These are phyloP conservation scores for Allium fistulosum DNA, from an alignment of 106 monocot genomes.

Conservation along the genomic window DNA sequence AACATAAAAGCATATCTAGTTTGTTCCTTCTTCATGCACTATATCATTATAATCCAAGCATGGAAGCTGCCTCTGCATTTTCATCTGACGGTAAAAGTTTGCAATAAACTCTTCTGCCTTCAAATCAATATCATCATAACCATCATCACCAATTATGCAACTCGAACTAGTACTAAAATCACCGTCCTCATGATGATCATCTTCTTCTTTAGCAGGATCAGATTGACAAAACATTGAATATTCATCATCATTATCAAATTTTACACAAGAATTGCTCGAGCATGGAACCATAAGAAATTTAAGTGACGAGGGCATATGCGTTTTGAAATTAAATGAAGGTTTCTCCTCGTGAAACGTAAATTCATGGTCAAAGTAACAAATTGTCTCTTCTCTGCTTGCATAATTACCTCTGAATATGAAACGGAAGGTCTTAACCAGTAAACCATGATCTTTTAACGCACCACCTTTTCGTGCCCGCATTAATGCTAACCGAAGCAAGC, in stretches of 20 bases:
- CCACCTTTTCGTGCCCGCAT: constrained; percentile 30
- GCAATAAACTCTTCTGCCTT: constrained; percentile 20
- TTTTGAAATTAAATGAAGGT: constrained; percentile 40
- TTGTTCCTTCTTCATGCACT: background rate
- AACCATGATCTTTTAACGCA: constrained; percentile 11
- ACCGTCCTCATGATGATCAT: background rate
- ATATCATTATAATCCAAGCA: constrained; percentile 20
- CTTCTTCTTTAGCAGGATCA: background rate
- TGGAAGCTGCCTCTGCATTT: constrained; percentile 15
- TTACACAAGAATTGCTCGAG: constrained; percentile 13
- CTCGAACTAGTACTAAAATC: background rate
- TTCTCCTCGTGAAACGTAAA: constrained; percentile 55
- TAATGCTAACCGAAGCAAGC: constrained; percentile 25
- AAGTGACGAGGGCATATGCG: constrained; percentile 17
- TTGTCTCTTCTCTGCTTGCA: background rate
- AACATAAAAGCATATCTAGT: no score
- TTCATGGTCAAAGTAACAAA: constrained; percentile 24
- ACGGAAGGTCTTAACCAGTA: background rate
- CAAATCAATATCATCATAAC: constrained; percentile 12
- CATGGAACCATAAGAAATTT: constrained; percentile 34
- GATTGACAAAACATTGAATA: background rate
- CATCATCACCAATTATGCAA: background rate
- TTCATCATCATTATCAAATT: constrained; percentile 11
- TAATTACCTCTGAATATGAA: constrained; percentile 11
- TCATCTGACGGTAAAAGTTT: constrained; percentile 22